Evolutionary conservation across 2,329 filamentous ascomycete species (phyloP).

Genomic region (Coniochaeta sp.): DNA sequence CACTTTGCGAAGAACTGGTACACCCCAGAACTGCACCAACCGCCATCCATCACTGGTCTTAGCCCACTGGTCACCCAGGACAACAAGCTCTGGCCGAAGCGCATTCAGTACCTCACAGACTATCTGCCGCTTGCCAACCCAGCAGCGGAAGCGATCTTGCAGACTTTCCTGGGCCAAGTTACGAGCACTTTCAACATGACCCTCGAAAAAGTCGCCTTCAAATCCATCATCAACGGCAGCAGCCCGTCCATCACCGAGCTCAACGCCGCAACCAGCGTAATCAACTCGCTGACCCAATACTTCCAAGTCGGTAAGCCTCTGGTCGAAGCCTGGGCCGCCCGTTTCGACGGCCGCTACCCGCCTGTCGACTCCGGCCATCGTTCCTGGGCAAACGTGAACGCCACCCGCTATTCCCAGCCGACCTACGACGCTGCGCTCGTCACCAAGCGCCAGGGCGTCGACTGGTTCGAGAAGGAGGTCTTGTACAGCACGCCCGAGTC

Average conservation of each 20-base stretch:
- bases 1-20: constrained; percentile 31
- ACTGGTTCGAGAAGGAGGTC: constrained; percentile 27
- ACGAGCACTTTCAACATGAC: constrained; percentile 26
- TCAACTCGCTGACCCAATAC: constrained; percentile 25
- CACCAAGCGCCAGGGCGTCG: constrained; percentile 21
- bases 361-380: constrained; percentile 28
- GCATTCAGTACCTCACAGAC: constrained; percentile 29
- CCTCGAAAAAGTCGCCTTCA: constrained; percentile 27
- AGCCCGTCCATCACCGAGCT: constrained; percentile 21
- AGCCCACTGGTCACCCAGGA: constrained; percentile 24
- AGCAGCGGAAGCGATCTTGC: constrained; percentile 26
- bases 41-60: constrained; percentile 25
- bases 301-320: constrained; percentile 22
- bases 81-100: constrained; percentile 25
- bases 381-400: constrained; percentile 19
- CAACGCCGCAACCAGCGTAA: constrained; percentile 17
- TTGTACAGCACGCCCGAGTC: constrained; percentile 26
- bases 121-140: constrained; percentile 31
- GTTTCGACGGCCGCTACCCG: constrained; percentile 28
- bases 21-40: constrained; percentile 22
- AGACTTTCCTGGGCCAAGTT: constrained; percentile 26
- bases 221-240: constrained; percentile 20
- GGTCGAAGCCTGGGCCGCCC: constrained; percentile 20
- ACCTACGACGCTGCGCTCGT: constrained; percentile 16
- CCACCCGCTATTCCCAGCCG: constrained; percentile 12